Conservation (phyloP, 2,329 filamentous ascomycete species). For the Coniochaeta pulveracea region DNA sequence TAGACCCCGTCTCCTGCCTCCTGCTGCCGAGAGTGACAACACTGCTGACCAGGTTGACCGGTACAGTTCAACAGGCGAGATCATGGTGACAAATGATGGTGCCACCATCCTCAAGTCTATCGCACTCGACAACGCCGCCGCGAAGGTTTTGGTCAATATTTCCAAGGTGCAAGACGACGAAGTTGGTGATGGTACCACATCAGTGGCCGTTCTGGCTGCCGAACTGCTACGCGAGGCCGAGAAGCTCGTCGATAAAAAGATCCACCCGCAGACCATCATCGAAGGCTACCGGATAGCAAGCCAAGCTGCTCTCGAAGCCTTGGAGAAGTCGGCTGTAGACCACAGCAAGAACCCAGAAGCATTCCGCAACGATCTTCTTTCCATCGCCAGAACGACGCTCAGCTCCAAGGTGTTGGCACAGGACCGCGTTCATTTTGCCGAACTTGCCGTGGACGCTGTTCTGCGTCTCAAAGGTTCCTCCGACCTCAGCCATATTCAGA, state of each 20-base stretch:
- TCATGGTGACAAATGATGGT: conserved; percentile 98
- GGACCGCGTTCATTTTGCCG: conserved; percentile 83
- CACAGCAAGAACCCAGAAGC: conserved; percentile 73
- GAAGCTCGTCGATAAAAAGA: conserved; percentile 95
- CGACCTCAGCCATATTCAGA: conserved; percentile 94
- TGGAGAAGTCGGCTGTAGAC: conserved; percentile 78
- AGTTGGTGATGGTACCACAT: conserved; percentile 95
- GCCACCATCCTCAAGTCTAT: conserved; percentile 98
- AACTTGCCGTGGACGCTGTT: conserved; percentile 83
- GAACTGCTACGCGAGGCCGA: conserved; percentile 94
- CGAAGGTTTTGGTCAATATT: conserved; percentile 97
- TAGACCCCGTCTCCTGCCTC: not conserved
- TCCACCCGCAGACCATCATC: conserved; percentile 98
- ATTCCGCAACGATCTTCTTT: conserved; percentile 80
- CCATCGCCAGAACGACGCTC: conserved; percentile 88
- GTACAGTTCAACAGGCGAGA: conserved; percentile 78
- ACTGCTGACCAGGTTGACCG: conserved; percentile 1
- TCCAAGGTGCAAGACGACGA: conserved; percentile 99
- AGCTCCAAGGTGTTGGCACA: conserved; percentile 96
- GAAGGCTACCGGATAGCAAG: conserved; percentile 98
- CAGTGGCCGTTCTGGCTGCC: conserved; percentile 89
- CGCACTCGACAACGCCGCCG: conserved; percentile 93
- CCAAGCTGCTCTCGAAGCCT: conserved; percentile 70
- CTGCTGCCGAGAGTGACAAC: not conserved
- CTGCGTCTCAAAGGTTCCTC: conserved; percentile 80